Percentiles rank a stretch among this genome's conserved stretches.
Evolutionary conservation across 2,329 filamentous ascomycete genomes (phyloP).

Genomic region (Karstenula rhodostoma): DNA sequence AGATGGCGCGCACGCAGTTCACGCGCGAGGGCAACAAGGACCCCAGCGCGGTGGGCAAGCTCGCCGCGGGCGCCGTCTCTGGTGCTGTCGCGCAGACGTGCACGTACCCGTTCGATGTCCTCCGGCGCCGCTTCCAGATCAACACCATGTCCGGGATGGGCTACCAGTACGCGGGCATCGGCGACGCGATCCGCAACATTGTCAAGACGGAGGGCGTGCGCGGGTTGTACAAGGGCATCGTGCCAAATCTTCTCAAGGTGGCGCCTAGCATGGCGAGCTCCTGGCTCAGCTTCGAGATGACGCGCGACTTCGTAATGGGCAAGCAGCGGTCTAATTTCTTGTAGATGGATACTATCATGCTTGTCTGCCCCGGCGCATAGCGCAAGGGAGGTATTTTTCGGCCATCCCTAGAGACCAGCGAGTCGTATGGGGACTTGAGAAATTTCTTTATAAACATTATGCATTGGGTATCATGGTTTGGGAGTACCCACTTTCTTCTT

Average conservation of each 20-base stretch:
- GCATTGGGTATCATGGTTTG: slow-evolving; percentile 12
- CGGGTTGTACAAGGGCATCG: slow-evolving; percentile 94
- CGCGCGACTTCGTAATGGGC: slow-evolving; percentile 80
- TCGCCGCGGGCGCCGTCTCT: slow-evolving; percentile 90
- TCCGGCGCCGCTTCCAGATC: slow-evolving; percentile 94
- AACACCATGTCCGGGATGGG: slow-evolving; percentile 99
- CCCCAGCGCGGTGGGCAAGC: slow-evolving; percentile 79
- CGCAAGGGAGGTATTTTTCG: too few relatives aligned
- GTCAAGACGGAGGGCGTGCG: slow-evolving; percentile 80
- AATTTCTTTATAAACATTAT: slow-evolving; percentile 8
- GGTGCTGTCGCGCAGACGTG: slow-evolving; percentile 96
- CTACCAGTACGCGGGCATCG: slow-evolving; percentile 89
- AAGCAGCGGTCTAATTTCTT: slow-evolving; percentile 41
- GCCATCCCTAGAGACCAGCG: background rate
- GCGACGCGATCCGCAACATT: slow-evolving; percentile 84
- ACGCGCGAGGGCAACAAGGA: slow-evolving; percentile 89
- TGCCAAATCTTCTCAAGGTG: slow-evolving; percentile 94
- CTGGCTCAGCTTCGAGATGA: slow-evolving; percentile 97
- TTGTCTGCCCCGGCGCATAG: background rate
- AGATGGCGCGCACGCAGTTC: slow-evolving; percentile 81
- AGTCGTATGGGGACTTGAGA: too few relatives aligned
- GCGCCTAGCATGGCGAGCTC: slow-evolving; percentile 98
- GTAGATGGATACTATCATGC: slow-evolving; percentile 24
- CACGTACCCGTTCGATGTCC: slow-evolving; percentile 97
- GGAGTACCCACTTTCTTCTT: slow-evolving; percentile 1